Percentiles rank a stretch among this genome's conserved stretches.
phyloP scores from a whole-genome alignment of 768 basidiomycete species.

The Gautieria morchelliformis region DNA sequence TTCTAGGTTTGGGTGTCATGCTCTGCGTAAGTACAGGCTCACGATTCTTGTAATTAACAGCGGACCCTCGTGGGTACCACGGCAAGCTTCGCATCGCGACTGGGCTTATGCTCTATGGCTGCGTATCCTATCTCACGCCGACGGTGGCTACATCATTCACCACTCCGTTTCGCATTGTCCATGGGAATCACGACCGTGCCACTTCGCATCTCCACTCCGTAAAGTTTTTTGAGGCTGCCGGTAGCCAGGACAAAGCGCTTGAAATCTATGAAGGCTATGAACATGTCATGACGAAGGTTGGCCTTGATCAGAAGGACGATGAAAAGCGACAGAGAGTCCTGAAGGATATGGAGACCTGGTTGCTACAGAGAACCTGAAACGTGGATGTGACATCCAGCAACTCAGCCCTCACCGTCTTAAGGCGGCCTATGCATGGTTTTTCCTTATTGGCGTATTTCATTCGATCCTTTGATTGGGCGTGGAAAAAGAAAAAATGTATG shows the following conservation, averaged over 20 bases:
- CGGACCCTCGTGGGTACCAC: conserved; percentile 24
- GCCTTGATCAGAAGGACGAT: conserved; percentile 21
- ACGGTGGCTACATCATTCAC: not conserved
- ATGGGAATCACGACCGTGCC: conserved; percentile 24
- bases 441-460: no score
- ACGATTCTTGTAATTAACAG: not conserved
- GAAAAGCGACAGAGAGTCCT: conserved; percentile 24
- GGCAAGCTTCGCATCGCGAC: conserved; percentile 25
- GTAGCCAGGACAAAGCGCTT: conserved; percentile 22
- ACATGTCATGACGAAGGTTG: conserved; percentile 26
- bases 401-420: no score
- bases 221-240: conserved; percentile 20
- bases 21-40: not conserved
- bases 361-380: conserved; percentile 15
- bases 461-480: no score
- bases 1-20: conserved; percentile 15
- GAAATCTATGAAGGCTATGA: conserved; percentile 29
- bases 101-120: conserved; percentile 22
- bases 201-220: conserved; percentile 22
- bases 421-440: no score
- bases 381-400: not conserved
- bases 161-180: conserved; percentile 26
- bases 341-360: conserved; percentile 24
- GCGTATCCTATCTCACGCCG: conserved; percentile 18
- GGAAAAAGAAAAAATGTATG: no score